Percentiles rank a stretch among this genome's conserved stretches.
These are phyloP conservation scores for Botrytis tulipae DNA, from an alignment of 2,329 filamentous ascomycete species.

Conservation along the genomic window DNA sequence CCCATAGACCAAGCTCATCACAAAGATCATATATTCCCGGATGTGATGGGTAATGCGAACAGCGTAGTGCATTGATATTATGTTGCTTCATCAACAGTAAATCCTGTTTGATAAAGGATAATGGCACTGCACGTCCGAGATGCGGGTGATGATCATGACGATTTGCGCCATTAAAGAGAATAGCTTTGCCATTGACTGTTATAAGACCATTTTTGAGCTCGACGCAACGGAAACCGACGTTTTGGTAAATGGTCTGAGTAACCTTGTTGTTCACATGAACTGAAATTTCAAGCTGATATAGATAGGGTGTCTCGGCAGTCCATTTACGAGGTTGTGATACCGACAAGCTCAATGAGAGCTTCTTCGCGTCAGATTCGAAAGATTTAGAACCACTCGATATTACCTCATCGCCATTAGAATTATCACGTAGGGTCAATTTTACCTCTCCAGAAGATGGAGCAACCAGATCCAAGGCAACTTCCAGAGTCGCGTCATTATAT, in stretches of 20 bases:
- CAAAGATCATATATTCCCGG: conserved; percentile 57
- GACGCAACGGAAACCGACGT: conserved; percentile 62
- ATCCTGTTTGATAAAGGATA: conserved; percentile 58
- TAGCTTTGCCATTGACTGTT: conserved; percentile 59
- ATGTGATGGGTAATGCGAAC: conserved; percentile 67
- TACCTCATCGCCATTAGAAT: conserved; percentile 1
- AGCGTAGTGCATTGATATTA: conserved; percentile 70
- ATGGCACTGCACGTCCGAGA: conserved; percentile 50
- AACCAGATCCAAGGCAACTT: conserved; percentile 17
- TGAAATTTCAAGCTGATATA: conserved; percentile 55
- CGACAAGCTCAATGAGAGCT: conserved; percentile 13
- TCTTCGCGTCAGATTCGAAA: neutral
- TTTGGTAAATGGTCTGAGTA: conserved; percentile 44
- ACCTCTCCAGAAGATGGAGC: conserved; percentile 11
- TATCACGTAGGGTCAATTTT: conserved; percentile 22
- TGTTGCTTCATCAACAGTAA: conserved; percentile 66
- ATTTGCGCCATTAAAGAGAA: conserved; percentile 64
- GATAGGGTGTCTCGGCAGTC: conserved; percentile 64
- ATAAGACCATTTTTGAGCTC: conserved; percentile 61
- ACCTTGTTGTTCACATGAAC: conserved; percentile 40
- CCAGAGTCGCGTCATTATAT: conserved; percentile 47
- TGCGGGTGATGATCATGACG: conserved; percentile 50
- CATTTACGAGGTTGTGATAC: conserved; percentile 59
- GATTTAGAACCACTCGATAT: conserved; percentile 7
- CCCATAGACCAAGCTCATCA: conserved; percentile 66